These are phyloP conservation scores for Candida taoyuanica DNA, from an alignment of 805 yeast species.

Conservation along the genomic window DNA sequence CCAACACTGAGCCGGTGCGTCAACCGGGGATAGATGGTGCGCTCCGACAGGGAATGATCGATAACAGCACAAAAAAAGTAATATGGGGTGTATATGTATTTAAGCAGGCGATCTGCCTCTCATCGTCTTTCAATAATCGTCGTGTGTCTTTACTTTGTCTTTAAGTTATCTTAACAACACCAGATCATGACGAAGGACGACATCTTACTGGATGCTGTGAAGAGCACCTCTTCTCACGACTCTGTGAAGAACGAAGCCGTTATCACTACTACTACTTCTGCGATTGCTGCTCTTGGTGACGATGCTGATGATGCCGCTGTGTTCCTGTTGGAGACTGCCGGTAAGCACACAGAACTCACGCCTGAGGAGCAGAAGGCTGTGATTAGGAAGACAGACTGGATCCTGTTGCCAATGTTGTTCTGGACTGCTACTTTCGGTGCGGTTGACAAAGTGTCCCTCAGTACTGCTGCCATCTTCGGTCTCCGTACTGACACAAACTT, in stretches of 20 bases:
- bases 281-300: slow-evolving; percentile 3
- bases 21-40: too few species aligned
- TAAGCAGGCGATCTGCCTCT: background rate
- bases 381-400: slow-evolving; percentile 35
- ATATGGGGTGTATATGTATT: too few species aligned
- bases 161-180: background rate
- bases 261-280: slow-evolving; percentile 5
- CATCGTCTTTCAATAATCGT: background rate
- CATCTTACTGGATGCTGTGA: slow-evolving; percentile 6
- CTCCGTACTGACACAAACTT: slow-evolving; percentile 36
- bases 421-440: slow-evolving; percentile 33
- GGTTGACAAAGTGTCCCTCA: slow-evolving; percentile 40
- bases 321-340: slow-evolving; percentile 24
- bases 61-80: too few species aligned
- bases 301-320: slow-evolving; percentile 25
- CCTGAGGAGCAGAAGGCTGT: slow-evolving; percentile 29
- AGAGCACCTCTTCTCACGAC: slow-evolving; percentile 10
- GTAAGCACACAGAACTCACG: slow-evolving; percentile 23
- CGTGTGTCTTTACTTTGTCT: background rate
- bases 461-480: slow-evolving; percentile 45
- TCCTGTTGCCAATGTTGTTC: slow-evolving; percentile 34
- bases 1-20: too few species aligned
- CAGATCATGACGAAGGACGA: slow-evolving; percentile 2
- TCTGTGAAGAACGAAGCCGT: slow-evolving; percentile 4
- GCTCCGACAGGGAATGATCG: too few species aligned